These are phyloP conservation scores for Neurospora sp. DNA, from an alignment of 495 filamentous ascomycete genomes.

Conservation along the genomic window DNA sequence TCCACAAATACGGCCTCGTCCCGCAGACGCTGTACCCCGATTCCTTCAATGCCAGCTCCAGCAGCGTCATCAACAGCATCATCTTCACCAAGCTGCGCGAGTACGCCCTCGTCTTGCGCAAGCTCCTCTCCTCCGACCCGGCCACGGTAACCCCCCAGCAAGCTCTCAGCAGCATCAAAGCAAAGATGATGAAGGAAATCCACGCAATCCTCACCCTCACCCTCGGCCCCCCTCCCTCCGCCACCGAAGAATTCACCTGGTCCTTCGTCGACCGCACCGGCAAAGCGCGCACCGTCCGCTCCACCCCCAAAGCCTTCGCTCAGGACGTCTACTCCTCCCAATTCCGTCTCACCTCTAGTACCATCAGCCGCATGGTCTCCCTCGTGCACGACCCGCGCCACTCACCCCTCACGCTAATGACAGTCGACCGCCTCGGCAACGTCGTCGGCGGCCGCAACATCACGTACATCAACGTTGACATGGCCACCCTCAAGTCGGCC, in stretches of 20 bases:
- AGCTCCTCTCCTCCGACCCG: slow-evolving; percentile 24
- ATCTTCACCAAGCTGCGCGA: slow-evolving; percentile 83
- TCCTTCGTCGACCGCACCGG: slow-evolving; percentile 60
- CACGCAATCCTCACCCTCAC: slow-evolving; percentile 68
- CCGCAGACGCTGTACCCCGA: slow-evolving; percentile 76
- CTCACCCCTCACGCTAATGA: slow-evolving; percentile 56
- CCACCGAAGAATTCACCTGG: slow-evolving; percentile 62
- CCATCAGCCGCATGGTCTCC: slow-evolving; percentile 55
- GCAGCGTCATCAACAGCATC: slow-evolving; percentile 57
- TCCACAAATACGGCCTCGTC: slow-evolving; percentile 75
- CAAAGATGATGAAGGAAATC: slow-evolving; percentile 65
- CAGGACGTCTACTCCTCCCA: slow-evolving; percentile 38
- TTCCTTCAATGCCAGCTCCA: slow-evolving; percentile 62
- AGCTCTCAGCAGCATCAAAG: slow-evolving; percentile 44
- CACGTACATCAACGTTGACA: slow-evolving; percentile 75
- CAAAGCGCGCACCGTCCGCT: slow-evolving; percentile 45
- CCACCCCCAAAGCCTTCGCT: slow-evolving; percentile 59
- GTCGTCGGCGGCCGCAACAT: slow-evolving; percentile 60
- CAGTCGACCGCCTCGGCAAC: slow-evolving; percentile 70
- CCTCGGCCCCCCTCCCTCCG: slow-evolving; percentile 64
- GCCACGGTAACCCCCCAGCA: slow-evolving; percentile 9
- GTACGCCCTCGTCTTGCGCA: slow-evolving; percentile 57
- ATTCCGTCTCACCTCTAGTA: slow-evolving; percentile 39
- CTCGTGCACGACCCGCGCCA: slow-evolving; percentile 80
- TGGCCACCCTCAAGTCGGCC: slow-evolving; percentile 58